Conservation (phyloP, 768 basidiomycete genomes). For the Lactarius psammicola region DNA sequence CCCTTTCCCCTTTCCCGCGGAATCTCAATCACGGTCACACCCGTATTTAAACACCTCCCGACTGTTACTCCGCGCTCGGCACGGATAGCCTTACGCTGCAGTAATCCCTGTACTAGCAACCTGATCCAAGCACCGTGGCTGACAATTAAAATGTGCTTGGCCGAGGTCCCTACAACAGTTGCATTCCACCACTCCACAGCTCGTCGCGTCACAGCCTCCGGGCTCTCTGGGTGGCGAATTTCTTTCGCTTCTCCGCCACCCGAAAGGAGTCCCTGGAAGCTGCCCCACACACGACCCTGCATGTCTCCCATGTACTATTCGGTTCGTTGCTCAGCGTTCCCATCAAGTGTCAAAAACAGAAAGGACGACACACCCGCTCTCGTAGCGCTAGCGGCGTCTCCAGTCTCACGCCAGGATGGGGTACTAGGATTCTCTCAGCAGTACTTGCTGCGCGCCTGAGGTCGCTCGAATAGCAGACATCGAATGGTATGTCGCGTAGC, state of each 20-base stretch:
- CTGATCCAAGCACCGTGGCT: constrained; percentile 68
- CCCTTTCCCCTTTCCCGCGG: constrained; percentile 38
- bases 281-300: constrained; percentile 45
- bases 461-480: constrained; percentile 67
- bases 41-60: constrained; percentile 50
- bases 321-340: neutral
- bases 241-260: constrained; percentile 7
- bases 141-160: constrained; percentile 48
- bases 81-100: constrained; percentile 41
- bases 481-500: constrained; percentile 55
- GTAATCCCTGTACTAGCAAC: constrained; percentile 48
- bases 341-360: neutral
- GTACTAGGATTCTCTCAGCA: constrained; percentile 56
- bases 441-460: constrained; percentile 71
- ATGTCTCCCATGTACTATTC: constrained; percentile 58
- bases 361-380: constrained; percentile 51
- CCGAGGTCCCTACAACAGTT: constrained; percentile 36
- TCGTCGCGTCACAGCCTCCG: constrained; percentile 37
- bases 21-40: constrained; percentile 61
- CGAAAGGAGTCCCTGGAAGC: neutral
- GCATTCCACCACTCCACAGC: constrained; percentile 61
- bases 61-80: constrained; percentile 36
- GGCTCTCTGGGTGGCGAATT: constrained; percentile 27
- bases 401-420: constrained; percentile 50
- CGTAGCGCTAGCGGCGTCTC: constrained; percentile 49